Evolutionary conservation across 2,329 filamentous ascomycete genomes (phyloP).

Genomic region (Stachybotrys echinatus): DNA sequence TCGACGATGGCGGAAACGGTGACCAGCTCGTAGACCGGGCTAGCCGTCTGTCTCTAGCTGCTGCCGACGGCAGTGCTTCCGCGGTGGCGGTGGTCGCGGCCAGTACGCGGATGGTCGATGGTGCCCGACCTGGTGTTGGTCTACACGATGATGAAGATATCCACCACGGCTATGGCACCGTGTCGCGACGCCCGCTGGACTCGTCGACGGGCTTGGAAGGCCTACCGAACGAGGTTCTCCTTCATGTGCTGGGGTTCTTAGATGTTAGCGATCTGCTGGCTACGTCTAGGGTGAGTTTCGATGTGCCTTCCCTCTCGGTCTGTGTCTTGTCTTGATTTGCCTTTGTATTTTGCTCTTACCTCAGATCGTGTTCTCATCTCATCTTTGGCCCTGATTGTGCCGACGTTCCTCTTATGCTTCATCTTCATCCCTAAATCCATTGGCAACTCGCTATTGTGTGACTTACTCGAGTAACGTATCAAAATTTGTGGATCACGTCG

Average conservation of each 20-base stretch:
- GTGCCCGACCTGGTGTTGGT: not conserved
- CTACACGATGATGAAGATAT: not conserved
- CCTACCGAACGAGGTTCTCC: constrained; percentile 52
- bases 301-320: not conserved
- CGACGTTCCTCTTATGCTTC: no score
- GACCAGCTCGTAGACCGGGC: not conserved
- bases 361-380: no score
- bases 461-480: no score
- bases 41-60: not conserved
- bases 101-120: not conserved
- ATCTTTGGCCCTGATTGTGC: no score
- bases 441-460: no score
- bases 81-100: no score
- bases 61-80: not conserved
- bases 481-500: no score
- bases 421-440: no score
- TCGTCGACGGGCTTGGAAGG: constrained; percentile 24
- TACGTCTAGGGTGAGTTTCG: constrained; percentile 47
- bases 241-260: constrained; percentile 49
- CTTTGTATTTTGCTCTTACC: no score
- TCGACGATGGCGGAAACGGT: not conserved
- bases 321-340: not conserved
- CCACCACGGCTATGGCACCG: not conserved
- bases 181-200: not conserved
- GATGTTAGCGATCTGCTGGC: constrained; percentile 53